Base-by-base conservation (phyloP, 495 filamentous ascomycete species). In the Penicillium desertorum region DNA sequence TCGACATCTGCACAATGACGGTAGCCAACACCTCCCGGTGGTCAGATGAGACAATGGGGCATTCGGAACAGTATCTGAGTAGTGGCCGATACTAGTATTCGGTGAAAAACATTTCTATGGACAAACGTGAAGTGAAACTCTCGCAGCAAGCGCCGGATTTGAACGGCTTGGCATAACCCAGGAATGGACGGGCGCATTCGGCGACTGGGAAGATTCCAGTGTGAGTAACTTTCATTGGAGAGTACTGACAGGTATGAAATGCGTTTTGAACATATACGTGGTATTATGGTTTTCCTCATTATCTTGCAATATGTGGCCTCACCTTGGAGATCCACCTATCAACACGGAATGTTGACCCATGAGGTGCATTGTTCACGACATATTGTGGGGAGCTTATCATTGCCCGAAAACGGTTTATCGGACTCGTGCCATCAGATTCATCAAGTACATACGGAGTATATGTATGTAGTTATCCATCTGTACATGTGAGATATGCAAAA, bases 1-100 rank as follows among this genome's bases (percentile, higher is more conserved):
- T 12, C 7, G 54, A 45, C 6, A 56, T 44, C 45, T 57, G 54
- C 54, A 57, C 45, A 29, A 57, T 57, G 54, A 57, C 54, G 54
- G 37, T 17, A 43, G 54, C 37, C 46, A 50, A 50, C 30, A 44
- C 23, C 19, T 2, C 45, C 23, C 14, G 14, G 4, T 34, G 32
- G 45, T 56, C 54, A 56, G 29, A 45, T 50, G 54, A 57, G 54
- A 48, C 29, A 41, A 5, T 23, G 7, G 9, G 36, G 4, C 27
- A 23, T 32, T 37, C 8, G 8, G 23, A 9, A 42, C 36, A 45
- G 22, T 4, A 30, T 30, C 16, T 34, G 25, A 44, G 37, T 10
- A 22, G 7, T 32, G 20, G 42, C 16, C 4, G 39, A n/a, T 20
- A 23, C 51, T 27, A 3, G 22, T 19, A 44, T 16, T 23, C 39